These are phyloP conservation scores for Ustilago cynodontis DNA, from an alignment of 1,284 basidiomycete genomes.

Conservation along the genomic window DNA sequence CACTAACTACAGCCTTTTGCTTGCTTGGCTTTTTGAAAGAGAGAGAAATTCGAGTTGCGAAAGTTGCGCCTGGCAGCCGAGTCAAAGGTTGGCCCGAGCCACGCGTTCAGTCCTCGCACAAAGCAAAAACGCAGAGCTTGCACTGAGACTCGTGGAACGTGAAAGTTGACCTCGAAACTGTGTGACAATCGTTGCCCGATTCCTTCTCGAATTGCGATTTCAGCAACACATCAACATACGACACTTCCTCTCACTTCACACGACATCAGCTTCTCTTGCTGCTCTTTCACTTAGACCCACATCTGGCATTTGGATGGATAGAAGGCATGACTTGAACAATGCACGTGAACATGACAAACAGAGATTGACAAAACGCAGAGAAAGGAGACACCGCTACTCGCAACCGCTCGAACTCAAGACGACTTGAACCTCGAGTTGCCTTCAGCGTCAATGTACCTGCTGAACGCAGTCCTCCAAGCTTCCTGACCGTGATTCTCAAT, in stretches of 20 bases:
- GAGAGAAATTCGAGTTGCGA: conserved; percentile 9
- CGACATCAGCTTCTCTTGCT: no score
- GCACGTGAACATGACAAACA: no score
- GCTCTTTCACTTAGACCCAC: background rate
- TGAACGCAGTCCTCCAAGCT: conserved; percentile 74
- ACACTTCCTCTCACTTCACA: no score
- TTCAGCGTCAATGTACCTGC: conserved; percentile 49
- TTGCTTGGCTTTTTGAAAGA: background rate
- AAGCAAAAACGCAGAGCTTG: background rate
- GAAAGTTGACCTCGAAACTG: background rate
- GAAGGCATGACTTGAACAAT: no score
- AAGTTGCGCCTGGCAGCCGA: no score
- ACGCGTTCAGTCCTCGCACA: background rate
- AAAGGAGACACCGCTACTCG: no score
- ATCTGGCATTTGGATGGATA: no score
- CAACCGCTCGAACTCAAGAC: conserved; percentile 4
- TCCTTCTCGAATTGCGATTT: background rate
- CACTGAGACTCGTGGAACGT: background rate
- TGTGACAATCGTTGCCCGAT: background rate
- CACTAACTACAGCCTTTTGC: no score
- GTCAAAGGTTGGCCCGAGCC: conserved; percentile 29
- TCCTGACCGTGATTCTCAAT: conserved; percentile 81
- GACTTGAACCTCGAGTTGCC: conserved; percentile 53
- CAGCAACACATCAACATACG: background rate
- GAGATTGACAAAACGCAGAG: background rate